Conservation (phyloP, 805 yeast species). For the Nakazawaea pomicola region DNA sequence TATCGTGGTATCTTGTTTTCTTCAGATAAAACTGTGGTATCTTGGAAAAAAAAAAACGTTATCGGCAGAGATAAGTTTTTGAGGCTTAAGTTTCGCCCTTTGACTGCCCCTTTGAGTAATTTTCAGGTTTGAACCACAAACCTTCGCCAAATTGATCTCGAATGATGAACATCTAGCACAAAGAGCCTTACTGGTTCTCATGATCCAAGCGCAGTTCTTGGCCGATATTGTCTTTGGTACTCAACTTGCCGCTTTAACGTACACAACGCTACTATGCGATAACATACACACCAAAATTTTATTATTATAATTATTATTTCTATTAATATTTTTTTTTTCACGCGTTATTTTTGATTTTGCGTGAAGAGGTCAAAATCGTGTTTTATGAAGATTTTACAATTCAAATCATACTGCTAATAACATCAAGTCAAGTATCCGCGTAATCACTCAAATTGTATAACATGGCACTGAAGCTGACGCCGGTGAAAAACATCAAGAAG, state of each 20-base stretch:
- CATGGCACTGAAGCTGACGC: slow-evolving; percentile 7
- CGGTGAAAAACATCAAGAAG: slow-evolving; percentile 7
- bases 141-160: too few species aligned
- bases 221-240: too few species aligned
- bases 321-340: not conserved
- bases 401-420: not conserved
- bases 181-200: too few species aligned
- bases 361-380: not conserved
- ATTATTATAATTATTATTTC: not conserved
- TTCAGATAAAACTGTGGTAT: not conserved
- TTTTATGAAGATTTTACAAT: too few species aligned
- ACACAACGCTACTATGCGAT: too few species aligned
- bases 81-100: too few species aligned
- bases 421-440: not conserved
- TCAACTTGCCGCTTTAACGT: too few species aligned
- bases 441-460: not conserved
- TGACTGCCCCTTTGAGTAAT: not conserved
- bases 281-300: too few species aligned
- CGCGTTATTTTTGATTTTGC: not conserved
- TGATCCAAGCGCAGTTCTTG: too few species aligned
- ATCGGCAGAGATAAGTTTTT: not conserved
- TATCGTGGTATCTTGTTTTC: not conserved
- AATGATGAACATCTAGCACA: too few species aligned
- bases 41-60: not conserved
- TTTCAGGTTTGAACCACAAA: too few species aligned